Conservation (phyloP, 2,329 filamentous ascomycete species). For the Ceratocystis alfenasii region DNA sequence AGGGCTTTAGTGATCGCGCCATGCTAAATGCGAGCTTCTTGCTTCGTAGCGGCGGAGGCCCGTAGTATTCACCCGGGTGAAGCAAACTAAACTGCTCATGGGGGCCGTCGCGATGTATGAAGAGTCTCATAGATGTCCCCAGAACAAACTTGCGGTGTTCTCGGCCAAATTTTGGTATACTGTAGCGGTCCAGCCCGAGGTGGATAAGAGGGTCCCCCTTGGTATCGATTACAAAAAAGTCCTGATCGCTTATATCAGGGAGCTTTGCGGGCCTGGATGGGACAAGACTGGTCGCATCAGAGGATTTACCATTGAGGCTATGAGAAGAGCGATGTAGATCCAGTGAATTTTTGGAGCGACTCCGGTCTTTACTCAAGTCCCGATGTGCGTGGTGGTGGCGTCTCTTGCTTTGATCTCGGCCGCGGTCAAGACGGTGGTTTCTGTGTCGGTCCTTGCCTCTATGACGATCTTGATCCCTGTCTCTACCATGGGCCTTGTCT, state of each 20-base stretch:
- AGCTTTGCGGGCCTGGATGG: neutral
- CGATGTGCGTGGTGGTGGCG: neutral
- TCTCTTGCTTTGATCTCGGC: constrained; percentile 2
- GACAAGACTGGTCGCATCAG: neutral
- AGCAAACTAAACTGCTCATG: constrained; percentile 44
- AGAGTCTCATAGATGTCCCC: constrained; percentile 47
- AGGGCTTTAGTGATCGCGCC: constrained; percentile 12
- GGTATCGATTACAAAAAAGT: constrained; percentile 52
- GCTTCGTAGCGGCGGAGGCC: constrained; percentile 13
- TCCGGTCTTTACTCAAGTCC: neutral
- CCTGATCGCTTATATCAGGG: constrained; percentile 24
- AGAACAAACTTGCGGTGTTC: constrained; percentile 58
- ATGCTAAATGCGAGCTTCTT: constrained; percentile 20
- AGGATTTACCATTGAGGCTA: neutral
- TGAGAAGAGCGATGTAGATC: neutral
- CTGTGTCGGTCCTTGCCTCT: neutral
- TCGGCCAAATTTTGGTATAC: constrained; percentile 59
- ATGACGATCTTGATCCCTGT: constrained; percentile 2
- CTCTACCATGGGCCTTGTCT: neutral
- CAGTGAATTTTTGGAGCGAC: neutral
- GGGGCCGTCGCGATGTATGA: constrained; percentile 54
- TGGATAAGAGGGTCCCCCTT: constrained; percentile 67
- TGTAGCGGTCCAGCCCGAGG: constrained; percentile 61
- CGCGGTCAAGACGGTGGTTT: neutral
- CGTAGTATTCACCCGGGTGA: constrained; percentile 32